Conservation (phyloP, 2,329 filamentous ascomycete genomes). For the Venturia asperata region DNA sequence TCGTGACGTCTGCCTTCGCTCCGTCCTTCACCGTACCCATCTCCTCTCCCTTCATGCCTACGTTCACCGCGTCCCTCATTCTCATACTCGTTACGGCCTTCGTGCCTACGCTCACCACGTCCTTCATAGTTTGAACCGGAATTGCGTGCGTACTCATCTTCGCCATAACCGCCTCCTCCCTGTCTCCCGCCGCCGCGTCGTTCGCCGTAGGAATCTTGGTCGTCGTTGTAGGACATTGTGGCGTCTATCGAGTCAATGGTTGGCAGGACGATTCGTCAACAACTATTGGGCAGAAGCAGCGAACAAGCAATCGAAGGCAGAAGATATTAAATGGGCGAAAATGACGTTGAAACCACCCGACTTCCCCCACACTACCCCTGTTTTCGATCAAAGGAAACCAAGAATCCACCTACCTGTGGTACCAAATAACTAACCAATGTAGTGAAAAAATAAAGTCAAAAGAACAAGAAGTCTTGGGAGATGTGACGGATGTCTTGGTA, state of each 20-base stretch:
- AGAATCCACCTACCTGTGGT: too few species aligned
- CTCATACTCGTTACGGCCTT: too few species aligned
- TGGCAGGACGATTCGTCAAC: neutral
- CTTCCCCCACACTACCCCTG: too few species aligned
- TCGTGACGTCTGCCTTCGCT: conserved; percentile 9
- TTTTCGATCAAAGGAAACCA: too few species aligned
- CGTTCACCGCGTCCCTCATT: conserved; percentile 8
- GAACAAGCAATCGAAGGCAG: too few species aligned
- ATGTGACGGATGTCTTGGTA: neutral
- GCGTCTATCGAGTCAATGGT: neutral
- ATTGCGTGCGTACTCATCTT: conserved; percentile 12
- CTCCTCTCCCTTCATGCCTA: conserved; percentile 5
- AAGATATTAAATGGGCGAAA: too few species aligned
- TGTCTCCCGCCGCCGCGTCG: neutral
- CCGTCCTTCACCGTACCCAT: neutral
- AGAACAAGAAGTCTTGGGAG: neutral
- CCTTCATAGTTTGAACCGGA: conserved; percentile 4
- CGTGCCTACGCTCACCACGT: conserved; percentile 16
- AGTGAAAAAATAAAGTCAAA: neutral
- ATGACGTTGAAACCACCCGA: too few species aligned
- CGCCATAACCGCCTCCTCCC: conserved; percentile 19
- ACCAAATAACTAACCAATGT: too few species aligned
- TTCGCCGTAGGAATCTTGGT: conserved; percentile 21
- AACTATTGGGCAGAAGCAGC: neutral
- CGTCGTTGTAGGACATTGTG: conserved; percentile 34